Evolutionary conservation across 768 basidiomycete genomes (phyloP).

Genomic region (Lanmaoa pseudosensibilis): DNA sequence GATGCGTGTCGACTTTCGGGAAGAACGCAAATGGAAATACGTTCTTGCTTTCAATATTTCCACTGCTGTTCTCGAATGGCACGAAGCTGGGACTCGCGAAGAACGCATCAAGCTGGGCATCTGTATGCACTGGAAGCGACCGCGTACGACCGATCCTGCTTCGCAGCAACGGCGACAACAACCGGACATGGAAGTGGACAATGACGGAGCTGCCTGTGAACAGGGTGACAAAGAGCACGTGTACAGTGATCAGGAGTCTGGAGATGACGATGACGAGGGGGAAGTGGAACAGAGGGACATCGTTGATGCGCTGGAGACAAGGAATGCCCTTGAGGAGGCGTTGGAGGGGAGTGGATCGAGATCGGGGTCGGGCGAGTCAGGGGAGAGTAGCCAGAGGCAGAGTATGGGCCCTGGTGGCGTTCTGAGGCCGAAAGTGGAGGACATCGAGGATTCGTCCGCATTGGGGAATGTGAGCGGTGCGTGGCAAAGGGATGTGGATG

Average conservation of each 20-base stretch:
- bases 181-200: slow-evolving; percentile 35
- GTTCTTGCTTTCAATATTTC: slow-evolving; percentile 82
- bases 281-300: slow-evolving; percentile 55
- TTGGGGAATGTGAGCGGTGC: slow-evolving; percentile 27
- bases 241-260: slow-evolving; percentile 42
- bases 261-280: slow-evolving; percentile 59
- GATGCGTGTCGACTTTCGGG: slow-evolving; percentile 94
- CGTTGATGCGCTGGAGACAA: slow-evolving; percentile 60
- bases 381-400: slow-evolving; percentile 38
- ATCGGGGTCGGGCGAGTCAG: slow-evolving; percentile 32
- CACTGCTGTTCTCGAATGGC: slow-evolving; percentile 85
- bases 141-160: slow-evolving; percentile 32
- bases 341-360: slow-evolving; percentile 39
- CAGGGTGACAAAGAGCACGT: slow-evolving; percentile 24
- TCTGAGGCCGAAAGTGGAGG: slow-evolving; percentile 50
- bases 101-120: slow-evolving; percentile 67
- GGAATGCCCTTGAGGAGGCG: slow-evolving; percentile 56
- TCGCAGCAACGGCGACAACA: slow-evolving; percentile 34
- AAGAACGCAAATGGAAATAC: slow-evolving; percentile 92
- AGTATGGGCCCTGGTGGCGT: slow-evolving; percentile 27
- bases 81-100: slow-evolving; percentile 63
- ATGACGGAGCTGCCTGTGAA: slow-evolving; percentile 16
- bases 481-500: slow-evolving; percentile 22
- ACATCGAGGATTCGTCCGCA: slow-evolving; percentile 56
- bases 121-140: slow-evolving; percentile 62